Evolutionary conservation across 148 eudicot species (phyloP), one percentile per base, ranked within the genome.

Genomic region (Silene latifolia): DNA sequence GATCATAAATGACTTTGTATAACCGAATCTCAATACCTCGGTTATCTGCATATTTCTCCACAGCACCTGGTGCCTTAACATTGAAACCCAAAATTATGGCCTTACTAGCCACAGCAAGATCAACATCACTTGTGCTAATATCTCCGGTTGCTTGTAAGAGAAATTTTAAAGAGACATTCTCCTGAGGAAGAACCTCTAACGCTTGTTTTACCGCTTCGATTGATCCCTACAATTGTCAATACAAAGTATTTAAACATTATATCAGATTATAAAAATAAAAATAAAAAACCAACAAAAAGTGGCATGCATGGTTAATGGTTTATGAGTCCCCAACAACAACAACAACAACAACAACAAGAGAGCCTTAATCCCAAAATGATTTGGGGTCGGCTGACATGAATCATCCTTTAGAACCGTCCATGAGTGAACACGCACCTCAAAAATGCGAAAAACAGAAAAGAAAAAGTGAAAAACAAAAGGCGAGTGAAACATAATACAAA

Each of bases 81-180:
- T 92, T 95, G 84, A 95, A 95, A 39, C 98, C 98, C 70, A 95
- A 71, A 59, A 95, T 85, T 68, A 95, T 79, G 71, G 93, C 93
- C 85, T 92, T 85, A 80, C 85, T 84, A 69, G 96, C 92, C n/a
- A 85, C 85, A 2, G 98, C 97, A 79, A 95, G 98, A 85, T 95
- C 98, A 63, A 95, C 87, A 80, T 95, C 98, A 78, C 98, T 89
- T 17, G 87, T 75, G 87, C 83, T 90, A 80, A 92, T 84, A 81
- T 95, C 98, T 64, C 98, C 98, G 11, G 96, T 81, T 78, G 93
- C 92, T 85, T 95, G 96, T 81, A 95, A 83, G 53, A 95, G 83
- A 76, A 95, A 95, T 80, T 92, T 92, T 81, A 95, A 72, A 81
- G 89, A 83, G 25, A 95, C 89, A 76, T 89, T 95, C 65, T 85